These are phyloP conservation scores for Castanea sativa DNA, from an alignment of 306 rosid genomes.

Conservation along the genomic window DNA sequence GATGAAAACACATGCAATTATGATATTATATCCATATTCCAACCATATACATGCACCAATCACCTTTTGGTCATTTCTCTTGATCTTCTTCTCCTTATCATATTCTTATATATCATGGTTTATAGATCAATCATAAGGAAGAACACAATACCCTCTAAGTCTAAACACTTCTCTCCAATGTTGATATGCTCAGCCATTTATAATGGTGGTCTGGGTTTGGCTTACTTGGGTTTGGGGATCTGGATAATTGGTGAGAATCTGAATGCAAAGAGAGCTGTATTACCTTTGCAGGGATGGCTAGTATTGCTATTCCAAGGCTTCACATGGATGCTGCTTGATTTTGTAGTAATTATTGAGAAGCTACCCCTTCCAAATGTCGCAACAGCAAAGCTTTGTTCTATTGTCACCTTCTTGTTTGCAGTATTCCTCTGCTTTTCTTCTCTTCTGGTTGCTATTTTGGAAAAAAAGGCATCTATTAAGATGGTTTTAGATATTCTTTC, in stretches of 20 bases:
- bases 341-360: constrained; percentile 4
- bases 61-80: constrained; percentile 8
- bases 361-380: background rate
- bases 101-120: constrained; percentile 3
- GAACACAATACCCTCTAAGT: background rate
- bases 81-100: constrained; percentile 20
- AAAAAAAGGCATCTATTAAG: background rate
- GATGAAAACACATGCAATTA: constrained; percentile 7
- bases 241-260: constrained; percentile 13
- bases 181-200: background rate
- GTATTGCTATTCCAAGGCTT: constrained; percentile 17
- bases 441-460: background rate
- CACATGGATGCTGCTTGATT: constrained; percentile 19
- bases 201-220: constrained; percentile 24
- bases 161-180: background rate
- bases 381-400: background rate
- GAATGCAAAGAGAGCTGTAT: background rate
- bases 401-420: constrained; percentile 13
- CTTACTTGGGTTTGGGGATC: constrained; percentile 27
- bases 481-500: constrained; percentile 14
- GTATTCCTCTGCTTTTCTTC: constrained; percentile 20
- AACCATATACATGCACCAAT: constrained; percentile 25
- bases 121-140: constrained; percentile 3
- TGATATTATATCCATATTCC: background rate
- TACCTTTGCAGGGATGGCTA: constrained; percentile 24